Evolutionary conservation across 1,284 basidiomycete species (phyloP).

Genomic region (Pisolithus thermaeus): DNA sequence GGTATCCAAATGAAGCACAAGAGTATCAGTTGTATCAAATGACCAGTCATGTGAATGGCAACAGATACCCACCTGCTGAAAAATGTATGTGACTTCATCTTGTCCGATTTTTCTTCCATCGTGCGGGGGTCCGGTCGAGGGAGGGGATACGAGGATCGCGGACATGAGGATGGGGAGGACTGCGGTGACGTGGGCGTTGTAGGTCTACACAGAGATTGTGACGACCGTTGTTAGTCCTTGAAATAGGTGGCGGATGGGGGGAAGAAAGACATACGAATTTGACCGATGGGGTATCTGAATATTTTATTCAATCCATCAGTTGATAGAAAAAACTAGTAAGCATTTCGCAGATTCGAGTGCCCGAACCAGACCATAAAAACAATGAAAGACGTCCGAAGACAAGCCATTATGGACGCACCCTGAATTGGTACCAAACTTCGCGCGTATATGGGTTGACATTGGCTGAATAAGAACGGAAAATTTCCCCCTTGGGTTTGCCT

Average conservation of each 20-base stretch:
- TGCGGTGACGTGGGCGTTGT: conserved; percentile 71
- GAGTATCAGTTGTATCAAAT: no score
- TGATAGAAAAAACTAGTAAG: background rate
- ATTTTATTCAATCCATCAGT: background rate
- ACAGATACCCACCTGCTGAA: conserved; percentile 52
- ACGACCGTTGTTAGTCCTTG: background rate
- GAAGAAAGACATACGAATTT: conserved; percentile 52
- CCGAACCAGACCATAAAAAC: no score
- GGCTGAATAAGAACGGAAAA: conserved; percentile 89
- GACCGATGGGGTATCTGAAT: conserved; percentile 60
- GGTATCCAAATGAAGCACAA: no score
- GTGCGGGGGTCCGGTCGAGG: conserved; percentile 58
- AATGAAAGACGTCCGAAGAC: background rate
- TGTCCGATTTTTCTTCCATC: conserved; percentile 64
- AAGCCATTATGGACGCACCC: conserved; percentile 36
- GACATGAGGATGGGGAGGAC: conserved; percentile 83
- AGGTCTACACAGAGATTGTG: conserved; percentile 44
- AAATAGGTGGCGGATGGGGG: background rate
- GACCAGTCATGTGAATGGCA: background rate
- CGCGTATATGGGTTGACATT: conserved; percentile 91
- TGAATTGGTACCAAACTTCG: conserved; percentile 78
- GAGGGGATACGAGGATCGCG: conserved; percentile 73
- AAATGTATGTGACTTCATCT: conserved; percentile 58
- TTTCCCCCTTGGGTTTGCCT: conserved; percentile 87
- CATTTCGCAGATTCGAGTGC: background rate